Percentiles rank a stretch among this genome's conserved stretches.
phyloP scores from a whole-genome alignment of 768 basidiomycete species.

The Suillus subaureus region DNA sequence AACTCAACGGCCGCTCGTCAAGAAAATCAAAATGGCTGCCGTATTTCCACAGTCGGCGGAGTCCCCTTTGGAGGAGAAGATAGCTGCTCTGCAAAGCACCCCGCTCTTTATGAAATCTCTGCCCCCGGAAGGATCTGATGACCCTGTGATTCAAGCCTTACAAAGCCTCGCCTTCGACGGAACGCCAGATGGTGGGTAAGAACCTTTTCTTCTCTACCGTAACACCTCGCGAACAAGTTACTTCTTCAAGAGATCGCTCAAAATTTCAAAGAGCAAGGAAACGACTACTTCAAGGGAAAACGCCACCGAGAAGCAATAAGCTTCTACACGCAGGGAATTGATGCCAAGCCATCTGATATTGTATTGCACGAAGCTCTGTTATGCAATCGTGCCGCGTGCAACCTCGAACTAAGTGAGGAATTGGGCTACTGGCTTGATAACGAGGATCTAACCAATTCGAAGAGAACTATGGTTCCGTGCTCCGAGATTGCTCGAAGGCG shows the following conservation, averaged over 20 bases:
- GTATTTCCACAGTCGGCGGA: slow-evolving; percentile 24
- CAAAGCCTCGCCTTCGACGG: slow-evolving; percentile 89
- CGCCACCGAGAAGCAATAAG: slow-evolving; percentile 83
- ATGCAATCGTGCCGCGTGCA: slow-evolving; percentile 92
- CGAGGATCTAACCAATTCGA: slow-evolving; percentile 9
- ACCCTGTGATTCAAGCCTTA: slow-evolving; percentile 74
- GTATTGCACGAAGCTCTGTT: slow-evolving; percentile 66
- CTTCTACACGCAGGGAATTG: slow-evolving; percentile 90
- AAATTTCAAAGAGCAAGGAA: slow-evolving; percentile 95
- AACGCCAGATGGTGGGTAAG: slow-evolving; percentile 85
- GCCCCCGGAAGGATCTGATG: slow-evolving; percentile 65
- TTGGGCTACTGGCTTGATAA: background rate
- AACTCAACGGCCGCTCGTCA: background rate
- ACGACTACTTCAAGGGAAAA: slow-evolving; percentile 90
- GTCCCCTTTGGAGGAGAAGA: slow-evolving; percentile 35
- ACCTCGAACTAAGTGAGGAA: slow-evolving; percentile 78
- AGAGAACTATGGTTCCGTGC: slow-evolving; percentile 90
- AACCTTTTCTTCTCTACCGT: background rate
- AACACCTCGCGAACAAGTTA: background rate
- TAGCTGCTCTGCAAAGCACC: slow-evolving; percentile 57
- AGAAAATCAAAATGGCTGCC: slow-evolving; percentile 19
- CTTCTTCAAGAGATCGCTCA: slow-evolving; percentile 71
- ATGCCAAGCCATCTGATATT: slow-evolving; percentile 73
- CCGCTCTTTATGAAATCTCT: slow-evolving; percentile 94
- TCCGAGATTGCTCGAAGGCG: slow-evolving; percentile 82